Evolutionary conservation across 176 grass and related monocot species (phyloP), one percentile per base, ranked within the genome.

Genomic region (Aegilops longissima): DNA sequence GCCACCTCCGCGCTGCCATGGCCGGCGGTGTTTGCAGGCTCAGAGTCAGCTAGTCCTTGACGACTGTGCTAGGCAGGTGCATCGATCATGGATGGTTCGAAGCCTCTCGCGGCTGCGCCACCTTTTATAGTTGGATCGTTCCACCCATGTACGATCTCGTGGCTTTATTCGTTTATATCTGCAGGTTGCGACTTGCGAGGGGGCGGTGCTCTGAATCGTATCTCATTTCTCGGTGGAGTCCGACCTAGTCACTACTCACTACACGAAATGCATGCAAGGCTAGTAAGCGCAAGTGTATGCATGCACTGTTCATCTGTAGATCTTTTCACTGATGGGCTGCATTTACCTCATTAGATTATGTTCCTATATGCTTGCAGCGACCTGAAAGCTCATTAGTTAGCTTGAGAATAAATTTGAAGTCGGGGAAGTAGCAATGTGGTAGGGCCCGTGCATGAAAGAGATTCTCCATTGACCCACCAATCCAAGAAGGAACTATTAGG

Each of bases 391-490:
- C 20, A 39, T 17, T 56, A 58, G 54, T 7, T 59, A 21, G 29
- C 5, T 21, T 62, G 54, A 20, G 20, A 23, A 62, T 14, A 6
- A 39, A 61, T 31, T 35, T 38, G 20, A 40, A 12, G 23, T 1
- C 18, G 18, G 56, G 56, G 56, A 59, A 59, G 56, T 66, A 49
- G 47, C 17, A 14, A 80, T 87, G 20, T 78, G 5, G 76, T 77
- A 66, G 25, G 81, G 27, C 29, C 47, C 20, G 56, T 52, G 65
- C 59, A 85, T 6, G 31, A 59, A 67, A n/a, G 4, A 70, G 61
- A 79, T 82, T 82, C 79, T 80, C 83, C 59, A 16, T 62, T 79
- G 78, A 65, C 75, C 59, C 64, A 73, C 40, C 68, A 77, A 38
- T n/a, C 33, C 33, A n/a, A 10, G 47, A 52, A 30, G 73, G 70